These are phyloP conservation scores for Wickerhamomyces sydowiorum DNA, from an alignment of 805 yeast species.

Conservation along the genomic window DNA sequence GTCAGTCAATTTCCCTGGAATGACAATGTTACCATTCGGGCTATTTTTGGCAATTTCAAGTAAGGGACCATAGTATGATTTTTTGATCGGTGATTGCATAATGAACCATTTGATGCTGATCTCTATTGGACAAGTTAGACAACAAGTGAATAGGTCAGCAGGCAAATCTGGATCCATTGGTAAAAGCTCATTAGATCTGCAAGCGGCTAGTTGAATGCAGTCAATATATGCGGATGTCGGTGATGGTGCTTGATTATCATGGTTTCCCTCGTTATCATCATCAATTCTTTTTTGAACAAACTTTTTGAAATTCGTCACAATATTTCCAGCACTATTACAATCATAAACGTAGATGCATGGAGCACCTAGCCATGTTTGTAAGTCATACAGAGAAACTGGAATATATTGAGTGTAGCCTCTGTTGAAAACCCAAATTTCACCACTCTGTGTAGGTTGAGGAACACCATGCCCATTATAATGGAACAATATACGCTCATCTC, in stretches of 20 bases:
- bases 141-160: slow-evolving; percentile 92
- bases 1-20: slow-evolving; percentile 90
- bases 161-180: slow-evolving; percentile 95
- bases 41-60: slow-evolving; percentile 29
- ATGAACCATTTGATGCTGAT: slow-evolving; percentile 89
- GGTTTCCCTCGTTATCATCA: slow-evolving; percentile 65
- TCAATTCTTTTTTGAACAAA: slow-evolving; percentile 87
- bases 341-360: slow-evolving; percentile 95
- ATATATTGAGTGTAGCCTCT: slow-evolving; percentile 96
- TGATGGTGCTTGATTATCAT: slow-evolving; percentile 35
- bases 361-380: slow-evolving; percentile 97
- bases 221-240: slow-evolving; percentile 57
- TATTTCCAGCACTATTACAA: slow-evolving; percentile 91
- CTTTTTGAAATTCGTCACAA: slow-evolving; percentile 80
- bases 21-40: slow-evolving; percentile 42
- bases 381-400: slow-evolving; percentile 90
- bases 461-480: slow-evolving; percentile 99
- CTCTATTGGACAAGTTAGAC: slow-evolving; percentile 93
- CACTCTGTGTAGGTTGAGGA: slow-evolving; percentile 92
- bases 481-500: slow-evolving; percentile 87
- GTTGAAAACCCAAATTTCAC: slow-evolving; percentile 98
- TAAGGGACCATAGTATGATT: slow-evolving; percentile 33
- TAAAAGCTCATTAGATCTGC: slow-evolving; percentile 75
- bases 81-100: slow-evolving; percentile 67
- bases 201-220: slow-evolving; percentile 91